Evolutionary conservation across 78 protist genomes (phyloP).

Genomic region (Dictyostelium citrinum): DNA sequence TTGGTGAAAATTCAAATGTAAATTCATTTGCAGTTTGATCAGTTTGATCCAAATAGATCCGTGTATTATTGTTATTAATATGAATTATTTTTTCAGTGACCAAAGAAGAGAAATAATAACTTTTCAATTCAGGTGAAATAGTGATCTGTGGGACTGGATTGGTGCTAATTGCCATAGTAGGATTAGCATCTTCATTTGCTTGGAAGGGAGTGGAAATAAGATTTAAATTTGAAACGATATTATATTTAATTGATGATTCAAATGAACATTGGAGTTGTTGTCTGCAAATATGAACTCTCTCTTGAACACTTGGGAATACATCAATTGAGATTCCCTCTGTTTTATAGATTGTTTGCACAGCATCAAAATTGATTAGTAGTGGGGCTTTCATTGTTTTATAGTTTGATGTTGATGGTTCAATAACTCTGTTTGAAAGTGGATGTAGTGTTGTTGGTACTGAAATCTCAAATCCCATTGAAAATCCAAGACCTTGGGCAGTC

Average conservation of each 20-base stretch:
- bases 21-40: background rate
- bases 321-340: background rate
- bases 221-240: background rate
- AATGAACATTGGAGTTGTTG: background rate
- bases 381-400: background rate
- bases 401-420: background rate
- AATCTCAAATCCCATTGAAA: background rate
- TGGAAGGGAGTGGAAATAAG: background rate
- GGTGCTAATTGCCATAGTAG: background rate
- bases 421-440: background rate
- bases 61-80: too few species aligned
- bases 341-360: background rate
- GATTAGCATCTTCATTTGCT: background rate
- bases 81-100: background rate
- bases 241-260: background rate
- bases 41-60: background rate
- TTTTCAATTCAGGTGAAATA: background rate
- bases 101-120: background rate
- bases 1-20: background rate
- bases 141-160: background rate
- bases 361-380: background rate
- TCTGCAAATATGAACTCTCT: background rate
- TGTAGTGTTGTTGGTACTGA: background rate
- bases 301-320: background rate
- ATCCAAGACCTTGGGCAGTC: accelerated